A percentile compares a stretch with the other conserved stretches of the same genome.
Evolutionary conservation across 1,284 basidiomycete species (phyloP).

Genomic region (Pulchroboletus neoregius): DNA sequence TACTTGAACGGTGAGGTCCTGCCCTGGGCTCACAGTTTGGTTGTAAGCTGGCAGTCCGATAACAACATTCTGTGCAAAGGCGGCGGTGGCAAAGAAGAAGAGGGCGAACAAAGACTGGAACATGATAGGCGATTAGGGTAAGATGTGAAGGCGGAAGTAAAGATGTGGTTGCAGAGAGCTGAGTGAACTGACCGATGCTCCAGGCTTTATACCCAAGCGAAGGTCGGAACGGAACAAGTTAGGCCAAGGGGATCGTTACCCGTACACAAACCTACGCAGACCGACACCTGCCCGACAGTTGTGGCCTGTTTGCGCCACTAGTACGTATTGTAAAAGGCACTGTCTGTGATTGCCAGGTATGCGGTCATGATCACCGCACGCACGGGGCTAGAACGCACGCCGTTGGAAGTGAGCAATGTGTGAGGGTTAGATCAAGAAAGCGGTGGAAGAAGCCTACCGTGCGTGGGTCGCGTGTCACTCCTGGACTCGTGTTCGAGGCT

Average conservation of each 20-base stretch:
- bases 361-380: conserved; percentile 6
- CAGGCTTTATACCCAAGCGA: conserved; percentile 10
- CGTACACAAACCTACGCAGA: neutral
- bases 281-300: neutral
- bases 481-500: neutral
- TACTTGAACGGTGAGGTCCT: conserved; percentile 23
- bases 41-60: conserved; percentile 16
- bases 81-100: conserved; percentile 14
- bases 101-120: conserved; percentile 9
- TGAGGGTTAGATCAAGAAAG: neutral
- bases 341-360: neutral
- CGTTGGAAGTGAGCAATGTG: neutral
- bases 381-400: neutral
- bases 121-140: conserved; percentile 6
- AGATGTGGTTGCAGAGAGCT: neutral
- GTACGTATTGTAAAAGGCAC: neutral
- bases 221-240: too few species aligned
- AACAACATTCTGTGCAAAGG: conserved; percentile 19
- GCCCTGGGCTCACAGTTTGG: conserved; percentile 16
- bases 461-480: neutral
- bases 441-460: neutral
- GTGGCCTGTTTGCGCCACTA: neutral
- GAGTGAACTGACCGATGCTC: neutral
- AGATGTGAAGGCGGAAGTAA: neutral
- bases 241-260: conserved; percentile 9